Evolutionary conservation across 345 rosid genomes (phyloP), one percentile per base, ranked within the genome.

Genomic region (Triadica sebifera): DNA sequence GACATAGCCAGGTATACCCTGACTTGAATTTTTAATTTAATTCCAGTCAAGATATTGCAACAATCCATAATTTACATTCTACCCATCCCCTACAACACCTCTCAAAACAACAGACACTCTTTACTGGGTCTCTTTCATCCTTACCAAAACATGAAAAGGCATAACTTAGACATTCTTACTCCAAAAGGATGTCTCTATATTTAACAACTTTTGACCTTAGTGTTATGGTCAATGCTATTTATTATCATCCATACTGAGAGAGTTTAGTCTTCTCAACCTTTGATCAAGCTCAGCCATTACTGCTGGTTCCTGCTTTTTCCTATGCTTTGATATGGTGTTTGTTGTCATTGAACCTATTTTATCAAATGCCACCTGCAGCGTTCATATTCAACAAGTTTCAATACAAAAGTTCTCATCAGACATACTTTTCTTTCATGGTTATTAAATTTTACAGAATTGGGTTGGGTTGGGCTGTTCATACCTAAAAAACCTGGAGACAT

Each of bases 231-330:
- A 37, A n/a, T 69, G 69, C 65, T 83, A 82, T 63, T 85, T 85
- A 11, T 84, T 91, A 69, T 74, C 90, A 69, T 74, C 89, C 82
- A 77, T 73, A 77, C 84, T 89, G 37, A 86, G 72, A 22, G 98
- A 86, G 85, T 93, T 90, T 67, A 96, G 85, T 78, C 97, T 80
- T 84, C 97, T 83, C 69, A 90, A 78, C 85, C 99, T 86, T 86
- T 89, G 91, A 80, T 91, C 97, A 24, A 96, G 93, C 84, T 96
- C 99, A 51, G 97, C 98, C 97, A 91, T 86, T 55, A 96, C 99
- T 16, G 97, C 98, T 1, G 97, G 90, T 81, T 96, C 98, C 80
- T 93, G 99, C 82, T 89, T 96, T 81, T 96, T 96, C 87, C 99
- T 85, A 81, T 93, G 90, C 87, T 96, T 96, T 1, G 97, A 96